phyloP scores from a whole-genome alignment of 352 stramenopile species.

The Pythium pectinolyticum region DNA sequence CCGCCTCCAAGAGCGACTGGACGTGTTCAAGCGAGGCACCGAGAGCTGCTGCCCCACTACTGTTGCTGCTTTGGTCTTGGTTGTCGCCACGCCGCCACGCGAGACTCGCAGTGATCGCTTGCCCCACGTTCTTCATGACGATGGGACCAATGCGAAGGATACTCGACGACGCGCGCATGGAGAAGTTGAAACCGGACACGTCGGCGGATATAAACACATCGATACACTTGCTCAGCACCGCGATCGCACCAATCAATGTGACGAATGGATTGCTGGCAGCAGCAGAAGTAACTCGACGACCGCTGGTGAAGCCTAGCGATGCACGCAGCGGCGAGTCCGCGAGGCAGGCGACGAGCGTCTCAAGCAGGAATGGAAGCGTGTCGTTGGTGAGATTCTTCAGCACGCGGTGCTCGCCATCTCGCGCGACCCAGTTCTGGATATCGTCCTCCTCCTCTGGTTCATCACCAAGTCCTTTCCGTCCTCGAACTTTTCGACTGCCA shows the following conservation, averaged over 20 bases:
- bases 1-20: conserved; percentile 40
- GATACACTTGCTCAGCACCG: conserved; percentile 43
- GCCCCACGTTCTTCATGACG: conserved; percentile 9
- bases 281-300: background rate
- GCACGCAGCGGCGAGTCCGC: conserved; percentile 48
- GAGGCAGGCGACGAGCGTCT: conserved; percentile 52
- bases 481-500: background rate
- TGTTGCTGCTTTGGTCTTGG: too few species aligned
- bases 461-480: background rate
- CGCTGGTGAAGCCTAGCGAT: background rate
- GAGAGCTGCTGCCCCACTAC: too few species aligned
- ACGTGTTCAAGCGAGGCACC: conserved; percentile 44
- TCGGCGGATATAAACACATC: conserved; percentile 55
- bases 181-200: conserved; percentile 48
- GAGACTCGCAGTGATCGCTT: conserved; percentile 12
- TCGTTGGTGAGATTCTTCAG: conserved; percentile 67
- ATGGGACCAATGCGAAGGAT: conserved; percentile 21
- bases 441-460: conserved; percentile 39
- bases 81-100: conserved; percentile 18
- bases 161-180: conserved; percentile 35
- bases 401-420: conserved; percentile 57
- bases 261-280: conserved; percentile 43
- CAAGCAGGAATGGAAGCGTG: conserved; percentile 61
- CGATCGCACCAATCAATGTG: conserved; percentile 40
- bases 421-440: conserved; percentile 28